Evolutionary conservation across 108 stramenopile species (phyloP).

Genomic region (Skeletonema potamos): DNA sequence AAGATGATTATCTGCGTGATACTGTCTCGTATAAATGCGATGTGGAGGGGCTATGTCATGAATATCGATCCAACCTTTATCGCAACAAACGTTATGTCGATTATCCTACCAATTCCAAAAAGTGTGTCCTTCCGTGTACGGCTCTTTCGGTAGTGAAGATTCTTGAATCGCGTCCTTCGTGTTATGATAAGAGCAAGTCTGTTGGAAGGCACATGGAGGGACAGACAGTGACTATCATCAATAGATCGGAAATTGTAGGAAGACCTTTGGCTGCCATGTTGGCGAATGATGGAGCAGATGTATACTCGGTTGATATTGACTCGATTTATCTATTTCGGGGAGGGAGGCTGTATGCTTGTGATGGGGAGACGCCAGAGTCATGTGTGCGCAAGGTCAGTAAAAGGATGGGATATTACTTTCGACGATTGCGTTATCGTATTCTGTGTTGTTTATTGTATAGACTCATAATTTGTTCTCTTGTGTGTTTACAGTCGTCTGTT

Average conservation of each 20-base stretch:
- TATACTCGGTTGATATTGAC: conserved; percentile 95
- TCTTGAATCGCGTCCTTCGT: conserved; percentile 77
- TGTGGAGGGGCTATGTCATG: conserved; percentile 95
- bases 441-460: neutral
- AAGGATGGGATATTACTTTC: neutral
- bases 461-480: neutral
- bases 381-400: conserved; percentile 82
- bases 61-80: conserved; percentile 92
- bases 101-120: conserved; percentile 69
- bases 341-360: conserved; percentile 64
- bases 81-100: conserved; percentile 90
- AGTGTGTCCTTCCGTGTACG: conserved; percentile 95
- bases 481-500: conserved; percentile 62
- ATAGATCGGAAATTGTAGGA: conserved; percentile 95
- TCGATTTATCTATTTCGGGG: conserved; percentile 82
- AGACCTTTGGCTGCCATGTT: conserved; percentile 96
- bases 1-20: conserved; percentile 98
- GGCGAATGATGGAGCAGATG: conserved; percentile 95
- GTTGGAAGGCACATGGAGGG: conserved; percentile 82
- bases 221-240: conserved; percentile 89
- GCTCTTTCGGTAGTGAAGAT: conserved; percentile 93
- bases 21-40: conserved; percentile 89
- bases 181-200: conserved; percentile 68
- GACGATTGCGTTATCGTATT: neutral
- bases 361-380: conserved; percentile 75